Conservation (phyloP, 2,329 filamentous ascomycete genomes). For the Paramyrothecium sp. region DNA sequence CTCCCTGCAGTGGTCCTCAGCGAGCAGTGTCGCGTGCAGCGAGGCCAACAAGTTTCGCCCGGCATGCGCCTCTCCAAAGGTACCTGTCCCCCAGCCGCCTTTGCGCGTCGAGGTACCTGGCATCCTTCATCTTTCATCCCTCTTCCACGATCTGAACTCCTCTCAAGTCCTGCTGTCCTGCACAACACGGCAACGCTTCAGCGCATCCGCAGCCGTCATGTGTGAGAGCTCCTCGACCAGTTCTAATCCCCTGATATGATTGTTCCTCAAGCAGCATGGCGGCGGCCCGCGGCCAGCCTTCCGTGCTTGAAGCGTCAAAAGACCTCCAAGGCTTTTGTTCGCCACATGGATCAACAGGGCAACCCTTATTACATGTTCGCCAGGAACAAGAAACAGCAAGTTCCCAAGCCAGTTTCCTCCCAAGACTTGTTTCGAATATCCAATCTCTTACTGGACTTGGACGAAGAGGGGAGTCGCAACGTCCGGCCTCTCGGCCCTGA, state of each 20-base stretch:
- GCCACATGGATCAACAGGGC: constrained; percentile 10
- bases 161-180: too few relatives aligned
- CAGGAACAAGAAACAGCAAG: background rate
- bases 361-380: constrained; percentile 22
- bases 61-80: too few relatives aligned
- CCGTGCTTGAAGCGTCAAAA: background rate
- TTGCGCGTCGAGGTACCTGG: too few relatives aligned
- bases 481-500: constrained; percentile 39
- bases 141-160: too few relatives aligned
- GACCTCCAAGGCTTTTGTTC: too few relatives aligned
- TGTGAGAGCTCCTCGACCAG: too few relatives aligned
- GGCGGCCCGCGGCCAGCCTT: background rate
- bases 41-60: constrained; percentile 1
- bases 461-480: constrained; percentile 41
- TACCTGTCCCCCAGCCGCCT: too few relatives aligned
- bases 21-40: constrained; percentile 9
- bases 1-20: background rate
- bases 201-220: too few relatives aligned
- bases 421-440: constrained; percentile 38
- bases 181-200: too few relatives aligned
- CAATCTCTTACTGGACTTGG: constrained; percentile 48
- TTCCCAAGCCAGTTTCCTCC: background rate
- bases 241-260: background rate
- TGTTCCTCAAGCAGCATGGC: background rate
- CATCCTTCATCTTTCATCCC: too few relatives aligned